phyloP scores from a whole-genome alignment of 1,139 yeast species.

The Pichia sp. region DNA sequence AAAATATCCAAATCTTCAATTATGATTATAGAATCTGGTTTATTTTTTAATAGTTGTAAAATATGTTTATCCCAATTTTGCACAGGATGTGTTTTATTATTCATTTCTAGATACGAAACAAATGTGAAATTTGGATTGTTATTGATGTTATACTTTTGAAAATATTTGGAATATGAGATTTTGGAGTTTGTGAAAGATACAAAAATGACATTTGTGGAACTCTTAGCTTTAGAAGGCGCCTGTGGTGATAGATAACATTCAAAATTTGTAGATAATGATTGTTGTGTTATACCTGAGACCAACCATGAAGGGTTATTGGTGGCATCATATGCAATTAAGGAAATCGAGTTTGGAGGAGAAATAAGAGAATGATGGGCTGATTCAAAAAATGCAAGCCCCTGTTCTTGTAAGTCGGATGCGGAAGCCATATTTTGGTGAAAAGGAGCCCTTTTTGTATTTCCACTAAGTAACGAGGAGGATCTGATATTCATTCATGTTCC shows the following conservation, averaged over 20 bases:
- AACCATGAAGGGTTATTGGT: conserved; percentile 70
- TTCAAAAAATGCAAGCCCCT: conserved; percentile 1
- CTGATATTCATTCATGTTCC: too few relatives aligned
- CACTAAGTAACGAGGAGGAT: too few relatives aligned
- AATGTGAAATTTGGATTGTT: conserved; percentile 4
- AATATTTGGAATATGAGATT: conserved; percentile 5
- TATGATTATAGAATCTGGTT: conserved; percentile 9
- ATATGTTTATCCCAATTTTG: not conserved
- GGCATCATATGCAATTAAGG: conserved; percentile 45
- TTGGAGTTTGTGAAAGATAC: conserved; percentile 3
- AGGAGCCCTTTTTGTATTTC: too few relatives aligned
- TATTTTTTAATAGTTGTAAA: not conserved
- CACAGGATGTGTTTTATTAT: not conserved
- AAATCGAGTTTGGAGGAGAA: conserved; percentile 26
- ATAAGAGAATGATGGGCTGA: not conserved
- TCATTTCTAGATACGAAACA: conserved; percentile 1
- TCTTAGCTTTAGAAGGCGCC: conserved; percentile 11
- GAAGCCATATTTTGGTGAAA: conserved; percentile 2
- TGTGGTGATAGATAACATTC: conserved; percentile 26
- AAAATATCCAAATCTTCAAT: conserved; percentile 39
- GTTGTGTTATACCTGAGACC: conserved; percentile 39
- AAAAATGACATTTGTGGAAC: conserved; percentile 3
- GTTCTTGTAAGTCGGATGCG: conserved; percentile 7
- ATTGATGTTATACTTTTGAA: conserved; percentile 3
- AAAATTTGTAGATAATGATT: conserved; percentile 26